Evolutionary conservation across 1,284 basidiomycete genomes (phyloP).

Genomic region (Cutaneotrichosporon cyanovorans): DNA sequence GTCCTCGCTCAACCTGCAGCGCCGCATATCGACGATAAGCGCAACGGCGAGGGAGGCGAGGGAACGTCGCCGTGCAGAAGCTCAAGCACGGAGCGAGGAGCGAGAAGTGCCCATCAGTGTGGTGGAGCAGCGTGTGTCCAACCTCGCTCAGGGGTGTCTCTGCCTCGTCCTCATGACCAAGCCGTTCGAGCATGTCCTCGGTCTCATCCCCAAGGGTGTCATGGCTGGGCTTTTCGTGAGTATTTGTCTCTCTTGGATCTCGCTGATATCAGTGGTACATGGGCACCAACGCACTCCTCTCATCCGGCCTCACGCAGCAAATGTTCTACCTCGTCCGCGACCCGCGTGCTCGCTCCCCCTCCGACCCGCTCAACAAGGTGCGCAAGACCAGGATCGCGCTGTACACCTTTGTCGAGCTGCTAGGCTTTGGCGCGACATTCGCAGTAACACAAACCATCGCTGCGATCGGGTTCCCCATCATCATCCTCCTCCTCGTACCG

Average conservation of each 20-base stretch:
- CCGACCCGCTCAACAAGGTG: conserved; percentile 67
- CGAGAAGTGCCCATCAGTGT: conserved; percentile 65
- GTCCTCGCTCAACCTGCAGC: conserved; percentile 1
- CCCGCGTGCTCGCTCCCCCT: conserved; percentile 53
- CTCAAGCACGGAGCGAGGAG: conserved; percentile 29
- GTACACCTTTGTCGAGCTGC: conserved; percentile 70
- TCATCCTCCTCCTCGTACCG: conserved; percentile 83
- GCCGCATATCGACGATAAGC: conserved; percentile 1
- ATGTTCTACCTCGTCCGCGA: conserved; percentile 77
- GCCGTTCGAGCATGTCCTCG: conserved; percentile 71
- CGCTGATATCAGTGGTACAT: conserved; percentile 59
- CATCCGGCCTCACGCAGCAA: conserved; percentile 77
- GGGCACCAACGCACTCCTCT: conserved; percentile 72
- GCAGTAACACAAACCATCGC: conserved; percentile 87
- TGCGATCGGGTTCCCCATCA: conserved; percentile 83
- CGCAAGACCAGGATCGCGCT: conserved; percentile 67
- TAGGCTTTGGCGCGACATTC: conserved; percentile 83
- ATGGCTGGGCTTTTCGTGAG: conserved; percentile 36
- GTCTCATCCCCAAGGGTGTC: conserved; percentile 63
- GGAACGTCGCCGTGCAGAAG: conserved; percentile 4
- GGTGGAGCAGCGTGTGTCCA: conserved; percentile 82
- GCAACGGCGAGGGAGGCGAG: conserved; percentile 3
- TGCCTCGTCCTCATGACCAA: conserved; percentile 68
- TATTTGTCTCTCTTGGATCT: too few relatives aligned
- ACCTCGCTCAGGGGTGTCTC: conserved; percentile 71